A percentile compares a stretch with the other conserved stretches of the same genome.
Conservation (phyloP, 1,139 yeast species). For the Yamadazyma sp. region DNA sequence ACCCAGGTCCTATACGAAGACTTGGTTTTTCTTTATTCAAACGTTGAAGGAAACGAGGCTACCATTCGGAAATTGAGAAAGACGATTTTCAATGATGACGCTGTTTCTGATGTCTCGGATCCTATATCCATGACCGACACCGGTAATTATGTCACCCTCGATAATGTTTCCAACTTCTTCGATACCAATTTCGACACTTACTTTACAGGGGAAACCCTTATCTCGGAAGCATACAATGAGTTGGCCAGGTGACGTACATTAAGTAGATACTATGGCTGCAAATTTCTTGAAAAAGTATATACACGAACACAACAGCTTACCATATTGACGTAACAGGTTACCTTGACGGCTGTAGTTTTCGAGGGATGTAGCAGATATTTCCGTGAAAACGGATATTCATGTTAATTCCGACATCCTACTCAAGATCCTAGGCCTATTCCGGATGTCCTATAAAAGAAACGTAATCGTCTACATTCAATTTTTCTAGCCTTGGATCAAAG, state of each 20-base stretch:
- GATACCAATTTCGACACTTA: conserved; percentile 1
- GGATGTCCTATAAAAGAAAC: not conserved
- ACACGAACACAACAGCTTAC: too few species aligned
- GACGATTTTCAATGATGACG: conserved; percentile 1
- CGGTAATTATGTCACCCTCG: not conserved
- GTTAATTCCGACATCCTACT: not conserved
- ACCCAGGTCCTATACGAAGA: conserved; percentile 12
- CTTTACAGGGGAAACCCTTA: conserved; percentile 1
- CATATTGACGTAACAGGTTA: too few species aligned
- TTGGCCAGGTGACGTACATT: not conserved
- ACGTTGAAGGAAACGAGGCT: not conserved
- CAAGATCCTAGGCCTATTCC: not conserved
- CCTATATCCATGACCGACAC: not conserved
- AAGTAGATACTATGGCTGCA: not conserved
- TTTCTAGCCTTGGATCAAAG: not conserved
- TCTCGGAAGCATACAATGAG: not conserved
- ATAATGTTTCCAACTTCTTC: conserved; percentile 1
- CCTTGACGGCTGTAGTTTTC: too few species aligned
- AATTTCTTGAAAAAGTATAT: too few species aligned
- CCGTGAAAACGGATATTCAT: not conserved
- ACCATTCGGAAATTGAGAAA: not conserved
- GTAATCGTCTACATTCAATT: not conserved
- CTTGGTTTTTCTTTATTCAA: not conserved
- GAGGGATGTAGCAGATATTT: not conserved
- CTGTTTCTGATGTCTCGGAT: too few species aligned